Conservation (phyloP, 1,139 yeast genomes). For the Sporopachydermia cereana region DNA sequence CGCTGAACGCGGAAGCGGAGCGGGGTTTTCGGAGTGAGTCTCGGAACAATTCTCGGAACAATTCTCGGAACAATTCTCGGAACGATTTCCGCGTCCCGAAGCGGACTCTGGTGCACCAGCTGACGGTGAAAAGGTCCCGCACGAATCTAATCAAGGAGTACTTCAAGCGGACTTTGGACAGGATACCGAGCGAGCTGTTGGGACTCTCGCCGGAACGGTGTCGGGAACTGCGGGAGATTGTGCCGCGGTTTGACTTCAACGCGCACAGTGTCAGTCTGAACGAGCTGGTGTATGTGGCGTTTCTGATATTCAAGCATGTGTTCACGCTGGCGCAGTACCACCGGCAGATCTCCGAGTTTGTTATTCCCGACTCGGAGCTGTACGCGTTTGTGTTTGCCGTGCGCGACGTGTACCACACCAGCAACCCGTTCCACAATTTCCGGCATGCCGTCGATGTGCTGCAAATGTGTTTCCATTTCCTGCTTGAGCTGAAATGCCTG, state of each 20-base stretch:
- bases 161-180: not conserved
- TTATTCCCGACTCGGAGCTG: slow-evolving; percentile 33
- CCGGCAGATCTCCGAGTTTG: slow-evolving; percentile 16
- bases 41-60: not conserved
- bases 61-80: not conserved
- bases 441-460: slow-evolving; percentile 93
- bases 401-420: slow-evolving; percentile 68
- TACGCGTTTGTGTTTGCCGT: slow-evolving; percentile 49
- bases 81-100: not conserved
- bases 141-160: not conserved
- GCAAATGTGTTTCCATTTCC: slow-evolving; percentile 72
- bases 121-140: not conserved
- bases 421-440: slow-evolving; percentile 88
- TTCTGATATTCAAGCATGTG: slow-evolving; percentile 40
- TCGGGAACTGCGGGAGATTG: slow-evolving; percentile 20
- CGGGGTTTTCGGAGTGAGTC: not conserved
- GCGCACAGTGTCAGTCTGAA: slow-evolving; percentile 60
- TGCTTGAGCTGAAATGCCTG: slow-evolving; percentile 37
- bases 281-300: slow-evolving; percentile 55
- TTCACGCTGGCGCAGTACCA: slow-evolving; percentile 22
- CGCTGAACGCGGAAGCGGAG: not conserved
- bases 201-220: not conserved
- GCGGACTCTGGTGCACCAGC: not conserved
- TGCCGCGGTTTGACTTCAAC: slow-evolving; percentile 34
- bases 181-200: not conserved